phyloP scores from a whole-genome alignment of 1,284 basidiomycete genomes.

The Tilletia caries region DNA sequence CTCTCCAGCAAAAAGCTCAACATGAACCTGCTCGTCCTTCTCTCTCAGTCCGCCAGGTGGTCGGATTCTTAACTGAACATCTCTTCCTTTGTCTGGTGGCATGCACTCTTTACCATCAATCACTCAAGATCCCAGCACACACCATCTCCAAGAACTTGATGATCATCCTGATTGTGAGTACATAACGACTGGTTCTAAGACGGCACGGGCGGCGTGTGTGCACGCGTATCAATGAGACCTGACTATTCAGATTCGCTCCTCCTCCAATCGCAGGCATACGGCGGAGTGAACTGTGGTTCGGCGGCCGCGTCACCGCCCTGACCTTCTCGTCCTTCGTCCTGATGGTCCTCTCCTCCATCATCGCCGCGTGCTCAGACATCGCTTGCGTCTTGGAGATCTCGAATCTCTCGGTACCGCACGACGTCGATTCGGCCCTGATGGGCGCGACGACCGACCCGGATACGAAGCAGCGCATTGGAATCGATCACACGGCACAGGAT shows the following conservation, averaged over 20 bases:
- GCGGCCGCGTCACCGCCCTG: conserved; percentile 78
- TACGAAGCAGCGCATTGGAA: conserved; percentile 9
- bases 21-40: conserved; percentile 92
- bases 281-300: conserved; percentile 97
- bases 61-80: too few relatives aligned
- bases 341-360: conserved; percentile 93
- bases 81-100: too few relatives aligned
- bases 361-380: conserved; percentile 93
- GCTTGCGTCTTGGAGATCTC: conserved; percentile 57
- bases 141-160: conserved; percentile 99
- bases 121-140: conserved; percentile 54
- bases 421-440: conserved; percentile 32
- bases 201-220: too few relatives aligned
- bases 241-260: too few relatives aligned
- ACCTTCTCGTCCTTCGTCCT: conserved; percentile 85
- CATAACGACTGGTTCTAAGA: too few relatives aligned
- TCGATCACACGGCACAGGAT: not conserved
- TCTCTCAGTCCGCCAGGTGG: conserved; percentile 78
- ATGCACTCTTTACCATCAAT: conserved; percentile 65
- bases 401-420: conserved; percentile 41
- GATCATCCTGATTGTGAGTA: conserved; percentile 91
- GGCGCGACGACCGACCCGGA: conserved; percentile 27
- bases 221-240: too few relatives aligned
- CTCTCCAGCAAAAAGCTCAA: conserved; percentile 89
- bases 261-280: conserved; percentile 75